Evolutionary conservation across 306 rosid species (phyloP).

Genomic region (Chamaecrista fasciculata): DNA sequence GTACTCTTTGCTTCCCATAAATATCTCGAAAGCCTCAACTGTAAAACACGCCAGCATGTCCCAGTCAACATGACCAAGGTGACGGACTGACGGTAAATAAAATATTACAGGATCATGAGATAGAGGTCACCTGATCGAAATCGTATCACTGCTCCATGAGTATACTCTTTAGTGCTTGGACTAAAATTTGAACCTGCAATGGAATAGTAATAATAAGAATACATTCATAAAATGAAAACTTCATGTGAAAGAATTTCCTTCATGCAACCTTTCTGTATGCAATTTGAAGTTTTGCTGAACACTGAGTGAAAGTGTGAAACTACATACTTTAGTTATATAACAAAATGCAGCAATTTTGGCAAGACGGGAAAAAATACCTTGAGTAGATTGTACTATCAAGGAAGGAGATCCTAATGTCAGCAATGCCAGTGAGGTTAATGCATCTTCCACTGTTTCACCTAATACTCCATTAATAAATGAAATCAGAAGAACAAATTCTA

Average conservation of each 20-base stretch:
- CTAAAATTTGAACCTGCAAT: slow-evolving; percentile 64
- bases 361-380: slow-evolving; percentile 40
- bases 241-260: neutral
- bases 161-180: slow-evolving; percentile 62
- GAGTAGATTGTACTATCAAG: slow-evolving; percentile 80
- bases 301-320: slow-evolving; percentile 15
- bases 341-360: slow-evolving; percentile 28
- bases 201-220: slow-evolving; percentile 24
- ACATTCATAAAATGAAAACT: neutral
- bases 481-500: slow-evolving; percentile 77
- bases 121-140: slow-evolving; percentile 76
- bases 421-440: slow-evolving; percentile 56
- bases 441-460: slow-evolving; percentile 43
- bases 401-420: slow-evolving; percentile 63
- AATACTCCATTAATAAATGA: slow-evolving; percentile 51
- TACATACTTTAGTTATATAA: neutral
- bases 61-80: slow-evolving; percentile 31
- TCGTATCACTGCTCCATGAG: slow-evolving; percentile 70
- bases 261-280: slow-evolving; percentile 7
- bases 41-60: slow-evolving; percentile 43
- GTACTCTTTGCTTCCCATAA: slow-evolving; percentile 69
- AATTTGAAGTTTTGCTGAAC: slow-evolving; percentile 8
- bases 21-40: slow-evolving; percentile 73
- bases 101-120: slow-evolving; percentile 15
- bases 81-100: slow-evolving; percentile 28